Conservation (phyloP, 495 filamentous ascomycete species). For the Annulohypoxylon maeteangense region DNA sequence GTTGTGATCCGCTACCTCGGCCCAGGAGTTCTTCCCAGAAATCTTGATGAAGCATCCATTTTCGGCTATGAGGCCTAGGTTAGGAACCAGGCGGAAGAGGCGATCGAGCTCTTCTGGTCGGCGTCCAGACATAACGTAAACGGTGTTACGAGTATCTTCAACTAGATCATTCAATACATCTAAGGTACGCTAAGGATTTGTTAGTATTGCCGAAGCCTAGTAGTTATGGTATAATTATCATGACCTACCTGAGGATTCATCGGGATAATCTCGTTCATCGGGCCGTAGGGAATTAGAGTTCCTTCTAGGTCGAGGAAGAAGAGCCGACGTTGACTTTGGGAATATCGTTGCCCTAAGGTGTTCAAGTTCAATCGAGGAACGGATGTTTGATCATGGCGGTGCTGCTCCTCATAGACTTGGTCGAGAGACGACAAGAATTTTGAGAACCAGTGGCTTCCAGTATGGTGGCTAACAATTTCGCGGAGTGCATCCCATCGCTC, state of each 20-base stretch:
- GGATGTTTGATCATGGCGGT: constrained; percentile 80
- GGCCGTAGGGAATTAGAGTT: constrained; percentile 85
- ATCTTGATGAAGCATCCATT: constrained; percentile 90
- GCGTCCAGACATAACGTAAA: constrained; percentile 92
- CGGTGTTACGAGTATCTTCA: constrained; percentile 78
- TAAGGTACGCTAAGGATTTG: constrained; percentile 68
- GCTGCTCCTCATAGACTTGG: constrained; percentile 82
- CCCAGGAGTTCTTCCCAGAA: constrained; percentile 74
- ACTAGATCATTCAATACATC: constrained; percentile 82
- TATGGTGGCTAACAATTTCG: constrained; percentile 78
- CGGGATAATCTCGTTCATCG: constrained; percentile 79
- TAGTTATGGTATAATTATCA: neutral
- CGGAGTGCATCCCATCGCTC: constrained; percentile 79
- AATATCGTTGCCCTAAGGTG: constrained; percentile 71
- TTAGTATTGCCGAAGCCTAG: constrained; percentile 22
- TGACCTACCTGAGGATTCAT: constrained; percentile 75
- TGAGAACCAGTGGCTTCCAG: constrained; percentile 83
- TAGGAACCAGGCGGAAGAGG: constrained; percentile 79
- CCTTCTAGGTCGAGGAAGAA: constrained; percentile 95
- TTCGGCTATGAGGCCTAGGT: constrained; percentile 88
- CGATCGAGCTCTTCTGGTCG: constrained; percentile 87
- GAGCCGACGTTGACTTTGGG: constrained; percentile 69
- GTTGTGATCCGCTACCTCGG: constrained; percentile 72
- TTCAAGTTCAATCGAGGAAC: constrained; percentile 82
- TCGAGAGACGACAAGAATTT: constrained; percentile 74